These are phyloP conservation scores for Aspergillus fischeri DNA, from an alignment of 2,329 filamentous ascomycete genomes.

Conservation along the genomic window DNA sequence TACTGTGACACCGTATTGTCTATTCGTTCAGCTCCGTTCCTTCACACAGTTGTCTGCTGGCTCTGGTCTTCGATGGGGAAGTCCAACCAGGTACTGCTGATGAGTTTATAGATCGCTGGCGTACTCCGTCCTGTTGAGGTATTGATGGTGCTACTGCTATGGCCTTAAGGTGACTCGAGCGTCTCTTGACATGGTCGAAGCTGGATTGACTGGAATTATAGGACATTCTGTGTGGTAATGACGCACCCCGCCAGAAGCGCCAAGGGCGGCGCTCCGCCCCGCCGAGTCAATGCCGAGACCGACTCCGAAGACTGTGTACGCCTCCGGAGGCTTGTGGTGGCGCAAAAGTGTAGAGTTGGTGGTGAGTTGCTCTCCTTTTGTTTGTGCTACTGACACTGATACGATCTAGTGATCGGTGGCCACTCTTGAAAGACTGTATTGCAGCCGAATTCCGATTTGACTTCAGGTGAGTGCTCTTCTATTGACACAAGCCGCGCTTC, in stretches of 20 bases:
- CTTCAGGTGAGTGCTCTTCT: not conserved
- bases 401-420: not conserved
- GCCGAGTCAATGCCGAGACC: not conserved
- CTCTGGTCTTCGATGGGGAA: slow-evolving; percentile 8
- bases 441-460: not conserved
- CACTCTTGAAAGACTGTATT: not conserved
- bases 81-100: slow-evolving; percentile 17
- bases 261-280: not conserved
- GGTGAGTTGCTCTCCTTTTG: slow-evolving; percentile 3
- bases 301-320: not conserved
- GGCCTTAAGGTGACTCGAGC: slow-evolving; percentile 9
- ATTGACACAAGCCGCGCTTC: not conserved
- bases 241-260: slow-evolving; percentile 9
- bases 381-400: not conserved
- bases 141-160: slow-evolving; percentile 12
- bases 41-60: not conserved
- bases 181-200: not conserved
- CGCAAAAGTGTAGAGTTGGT: slow-evolving; percentile 6
- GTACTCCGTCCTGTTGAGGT: slow-evolving; percentile 13
- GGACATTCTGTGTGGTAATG: slow-evolving; percentile 11
- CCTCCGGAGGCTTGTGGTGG: slow-evolving; percentile 2
- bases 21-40: slow-evolving; percentile 5
- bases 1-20: slow-evolving; percentile 3
- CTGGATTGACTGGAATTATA: not conserved
- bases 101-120: slow-evolving; percentile 12